These are phyloP conservation scores for Colletotrichum abscissum DNA, from an alignment of 2,329 filamentous ascomycete species.

Conservation along the genomic window DNA sequence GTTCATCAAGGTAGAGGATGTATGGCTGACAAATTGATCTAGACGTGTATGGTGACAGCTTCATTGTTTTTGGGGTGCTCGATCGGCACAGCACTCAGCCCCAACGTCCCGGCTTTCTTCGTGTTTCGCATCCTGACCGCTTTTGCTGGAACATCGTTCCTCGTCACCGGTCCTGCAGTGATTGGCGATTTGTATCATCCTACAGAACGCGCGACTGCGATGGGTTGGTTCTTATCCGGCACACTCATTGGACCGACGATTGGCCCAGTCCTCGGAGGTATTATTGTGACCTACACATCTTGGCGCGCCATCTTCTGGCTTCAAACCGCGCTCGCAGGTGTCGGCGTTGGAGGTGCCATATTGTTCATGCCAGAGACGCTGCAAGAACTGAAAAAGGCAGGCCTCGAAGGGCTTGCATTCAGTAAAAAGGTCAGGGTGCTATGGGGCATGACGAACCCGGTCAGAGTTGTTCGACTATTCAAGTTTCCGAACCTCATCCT, in stretches of 20 bases:
- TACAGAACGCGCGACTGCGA: conserved; percentile 72
- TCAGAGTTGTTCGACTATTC: conserved; percentile 72
- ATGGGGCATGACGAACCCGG: conserved; percentile 70
- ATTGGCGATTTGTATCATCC: conserved; percentile 69
- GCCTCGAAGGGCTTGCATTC: conserved; percentile 64
- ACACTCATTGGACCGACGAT: conserved; percentile 74
- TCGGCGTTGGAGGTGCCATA: conserved; percentile 64
- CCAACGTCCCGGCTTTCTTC: conserved; percentile 74
- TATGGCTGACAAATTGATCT: conserved; percentile 2
- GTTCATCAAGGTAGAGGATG: not conserved
- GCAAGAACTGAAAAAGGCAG: conserved; percentile 68
- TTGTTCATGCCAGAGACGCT: conserved; percentile 77
- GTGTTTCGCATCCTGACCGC: conserved; percentile 77
- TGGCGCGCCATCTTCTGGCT: conserved; percentile 81
- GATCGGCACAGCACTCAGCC: conserved; percentile 73
- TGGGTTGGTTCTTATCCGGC: conserved; percentile 74
- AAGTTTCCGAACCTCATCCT: conserved; percentile 73
- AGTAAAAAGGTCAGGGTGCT: conserved; percentile 52
- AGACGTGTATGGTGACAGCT: conserved; percentile 34
- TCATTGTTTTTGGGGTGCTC: conserved; percentile 71
- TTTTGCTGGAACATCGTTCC: conserved; percentile 76
- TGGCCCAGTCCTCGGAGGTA: conserved; percentile 74
- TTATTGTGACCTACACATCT: conserved; percentile 74
- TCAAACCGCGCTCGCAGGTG: conserved; percentile 70
- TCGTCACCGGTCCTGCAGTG: conserved; percentile 73